Percentiles rank a stretch among this genome's conserved stretches.
phyloP scores from a whole-genome alignment of 73 alveolate species.

The Urostyla sp. region DNA sequence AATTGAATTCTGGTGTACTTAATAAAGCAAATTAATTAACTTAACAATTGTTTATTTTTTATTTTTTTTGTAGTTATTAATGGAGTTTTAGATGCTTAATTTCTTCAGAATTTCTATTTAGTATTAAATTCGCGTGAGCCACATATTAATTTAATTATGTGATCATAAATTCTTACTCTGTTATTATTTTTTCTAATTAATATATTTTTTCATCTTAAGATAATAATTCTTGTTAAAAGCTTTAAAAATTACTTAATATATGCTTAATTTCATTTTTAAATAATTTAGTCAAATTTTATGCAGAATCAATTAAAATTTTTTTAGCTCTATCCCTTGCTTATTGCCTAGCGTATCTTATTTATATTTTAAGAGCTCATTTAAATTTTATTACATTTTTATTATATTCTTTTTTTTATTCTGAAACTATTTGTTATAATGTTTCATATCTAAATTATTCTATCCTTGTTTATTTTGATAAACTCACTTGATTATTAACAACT shows the following conservation, averaged over 20 bases:
- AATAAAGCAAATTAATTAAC: neutral
- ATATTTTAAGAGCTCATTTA: conserved; percentile 17
- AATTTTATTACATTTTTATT: neutral
- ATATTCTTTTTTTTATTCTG: too few species aligned
- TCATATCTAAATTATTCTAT: too few species aligned
- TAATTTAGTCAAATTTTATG: conserved; percentile 1
- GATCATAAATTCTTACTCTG: conserved; percentile 3
- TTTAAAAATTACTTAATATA: neutral
- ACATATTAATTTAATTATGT: conserved; percentile 16
- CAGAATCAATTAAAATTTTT: conserved; percentile 25
- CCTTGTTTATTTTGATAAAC: too few species aligned
- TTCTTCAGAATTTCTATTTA: neutral
- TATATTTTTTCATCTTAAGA: conserved; percentile 9
- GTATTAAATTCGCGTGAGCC: conserved; percentile 15
- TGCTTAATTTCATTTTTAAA: conserved; percentile 23
- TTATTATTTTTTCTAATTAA: neutral
- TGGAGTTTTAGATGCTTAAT: neutral
- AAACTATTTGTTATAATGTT: too few species aligned
- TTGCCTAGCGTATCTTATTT: conserved; percentile 31
- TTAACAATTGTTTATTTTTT: neutral
- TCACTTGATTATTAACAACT: too few species aligned
- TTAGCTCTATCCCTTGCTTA: conserved; percentile 45
- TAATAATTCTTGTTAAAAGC: conserved; percentile 1
- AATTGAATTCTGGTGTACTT: conserved; percentile 26
- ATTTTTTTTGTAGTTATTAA: neutral